Evolutionary conservation across 2,329 filamentous ascomycete genomes (phyloP), one percentile per base, ranked within the genome.

Genomic region (Sodiomyces alkalinus): DNA sequence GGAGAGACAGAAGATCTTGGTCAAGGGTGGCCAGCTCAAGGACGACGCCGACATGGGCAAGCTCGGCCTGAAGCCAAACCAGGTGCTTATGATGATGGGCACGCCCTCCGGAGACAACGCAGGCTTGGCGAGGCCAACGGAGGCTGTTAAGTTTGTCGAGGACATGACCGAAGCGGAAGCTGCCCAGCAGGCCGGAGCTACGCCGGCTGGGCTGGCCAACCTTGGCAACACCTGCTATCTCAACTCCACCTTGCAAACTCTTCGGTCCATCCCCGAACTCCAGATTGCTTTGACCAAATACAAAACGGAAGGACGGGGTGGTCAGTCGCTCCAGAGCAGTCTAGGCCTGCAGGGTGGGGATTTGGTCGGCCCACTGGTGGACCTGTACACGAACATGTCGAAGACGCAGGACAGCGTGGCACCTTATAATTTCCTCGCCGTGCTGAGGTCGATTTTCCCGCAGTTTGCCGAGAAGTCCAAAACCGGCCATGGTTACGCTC

Each of bases 151-250:
- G 53, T 98, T 98, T 44, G 57, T 92, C 37, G 90, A 98, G 55
- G 90, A 98, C 51, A 94, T 98, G 87, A 92, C 82, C 16, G 86
- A 92, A 49, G 86, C 85, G 17, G 87, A 96, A 53, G 72, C 75
- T 29, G 87, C 90, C 14, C 74, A 75, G 51, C 71, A 79, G 48
- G 78, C 77, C 34, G 85, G 82, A 33, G 86, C 86, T 26, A 87
- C 69, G 25, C 90, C 92, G 2, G 80, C 86, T 32, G 90, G 90
- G 26, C 60, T 98, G 36, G 69, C 80, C 49, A 98, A 98, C 47
- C 62, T 94, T 35, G 90, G 92, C 42, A 98, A 98, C 55, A 98
- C 92, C 4, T 98, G 90, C 61, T 98, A 98, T 51, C 74, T 96
- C 46, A 98, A 98, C 63, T 90, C 90, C 27, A 93, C 87, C 0